phyloP scores from a whole-genome alignment of 2,329 filamentous ascomycete genomes.

The Xylariaceae sp. region DNA sequence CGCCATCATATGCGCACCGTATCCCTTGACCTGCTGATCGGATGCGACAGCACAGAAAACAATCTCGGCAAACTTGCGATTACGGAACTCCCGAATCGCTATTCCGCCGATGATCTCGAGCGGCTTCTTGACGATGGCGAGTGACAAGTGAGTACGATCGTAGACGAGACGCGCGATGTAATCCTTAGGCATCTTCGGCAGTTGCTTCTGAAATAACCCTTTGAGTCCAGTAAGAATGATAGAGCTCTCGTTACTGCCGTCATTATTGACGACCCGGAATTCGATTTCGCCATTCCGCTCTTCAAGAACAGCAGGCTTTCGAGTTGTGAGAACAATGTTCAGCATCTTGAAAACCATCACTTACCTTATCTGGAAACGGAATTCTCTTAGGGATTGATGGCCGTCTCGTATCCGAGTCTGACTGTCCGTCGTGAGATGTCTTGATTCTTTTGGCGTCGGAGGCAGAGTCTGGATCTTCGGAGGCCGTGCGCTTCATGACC shows the following conservation, averaged over 20 bases:
- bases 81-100: slow-evolving; percentile 87
- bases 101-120: slow-evolving; percentile 90
- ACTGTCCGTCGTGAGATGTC: neutral
- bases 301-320: slow-evolving; percentile 77
- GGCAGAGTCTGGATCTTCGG: slow-evolving; percentile 1
- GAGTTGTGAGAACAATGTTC: neutral
- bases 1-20: slow-evolving; percentile 93
- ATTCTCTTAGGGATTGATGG: neutral
- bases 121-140: slow-evolving; percentile 93
- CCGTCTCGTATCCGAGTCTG: neutral
- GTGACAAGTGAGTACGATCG: slow-evolving; percentile 87
- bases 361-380: neutral
- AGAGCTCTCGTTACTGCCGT: slow-evolving; percentile 74
- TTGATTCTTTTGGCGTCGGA: slow-evolving; percentile 6
- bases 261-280: slow-evolving; percentile 95
- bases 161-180: slow-evolving; percentile 96
- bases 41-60: slow-evolving; percentile 95
- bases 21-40: slow-evolving; percentile 96
- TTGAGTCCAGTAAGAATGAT: slow-evolving; percentile 92
- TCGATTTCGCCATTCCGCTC: slow-evolving; percentile 90
- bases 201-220: slow-evolving; percentile 94
- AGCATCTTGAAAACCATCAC: neutral
- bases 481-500: slow-evolving; percentile 7
- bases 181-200: slow-evolving; percentile 98
- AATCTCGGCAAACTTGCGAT: slow-evolving; percentile 88